Evolutionary conservation across 108 stramenopile genomes (phyloP), one percentile per base, ranked within the genome.

Genomic region (Nannochloropsis gaditana): DNA sequence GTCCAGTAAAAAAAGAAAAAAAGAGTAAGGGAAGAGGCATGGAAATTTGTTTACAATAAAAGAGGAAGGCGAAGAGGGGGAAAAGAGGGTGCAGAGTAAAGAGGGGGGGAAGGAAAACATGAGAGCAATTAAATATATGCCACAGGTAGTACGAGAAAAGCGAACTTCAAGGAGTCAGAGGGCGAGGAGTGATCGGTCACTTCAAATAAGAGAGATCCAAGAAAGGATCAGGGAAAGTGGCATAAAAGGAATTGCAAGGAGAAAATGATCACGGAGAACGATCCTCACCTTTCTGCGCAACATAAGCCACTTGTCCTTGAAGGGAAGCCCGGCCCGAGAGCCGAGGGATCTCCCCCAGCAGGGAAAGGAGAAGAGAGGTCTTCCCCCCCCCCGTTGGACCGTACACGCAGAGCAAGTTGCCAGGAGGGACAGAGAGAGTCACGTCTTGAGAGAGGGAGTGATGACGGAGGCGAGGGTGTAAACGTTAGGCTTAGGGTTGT

Each of bases 351-450:
- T 98, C 95, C 42, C 97, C 97, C 21, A 98, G 91, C 45, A 99
- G 92, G 9, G 95, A 96, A 0, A 92, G 92, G 11, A 99, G 91
- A 42, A 99, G 91, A 6, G 93, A 92, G 41, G 92, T 93, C 87
- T 99, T 99, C 17, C 99, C 98, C 80, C 90, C 89, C 9, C 97
- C 99, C 41, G 97, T 95, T 5, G 91, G 82, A 2, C 99, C 97
- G 79, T 96, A 93, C 6, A 99, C 92, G 11, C 95, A 97, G 9
- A 95, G 94, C 44, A 97, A 86, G 81, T 91, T 90, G 41, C 96
- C 96, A 9, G 80, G 86, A 9, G 44, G 80, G 5, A 91, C 84
- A 42, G 43, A 97, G 92, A 73, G 59, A n/a, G 59, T 73, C 19
- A 73, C n/a, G 8, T 73, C 59, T 73, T 4, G 5, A 73, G 15